Conservation (phyloP, 2,329 filamentous ascomycete genomes). For the Ophiosphaerella narmari region DNA sequence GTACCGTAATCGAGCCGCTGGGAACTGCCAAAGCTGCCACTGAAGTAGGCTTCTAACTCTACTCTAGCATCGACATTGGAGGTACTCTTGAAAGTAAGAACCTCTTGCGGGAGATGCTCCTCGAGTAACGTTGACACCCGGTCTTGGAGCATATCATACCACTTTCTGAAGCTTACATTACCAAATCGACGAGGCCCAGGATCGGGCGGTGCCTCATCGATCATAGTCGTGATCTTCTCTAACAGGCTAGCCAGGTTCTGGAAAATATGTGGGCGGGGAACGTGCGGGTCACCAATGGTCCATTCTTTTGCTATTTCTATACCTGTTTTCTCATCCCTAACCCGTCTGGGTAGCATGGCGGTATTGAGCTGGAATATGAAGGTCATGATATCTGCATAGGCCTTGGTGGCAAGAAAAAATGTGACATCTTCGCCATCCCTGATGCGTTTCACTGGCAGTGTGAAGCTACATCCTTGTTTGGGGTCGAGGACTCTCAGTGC, state of each 20-base stretch:
- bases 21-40: conserved; percentile 84
- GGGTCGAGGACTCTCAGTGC: conserved; percentile 29
- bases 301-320: conserved; percentile 58
- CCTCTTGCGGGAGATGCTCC: conserved; percentile 58
- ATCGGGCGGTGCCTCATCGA: conserved; percentile 81
- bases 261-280: conserved; percentile 62
- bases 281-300: conserved; percentile 50
- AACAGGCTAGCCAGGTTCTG: conserved; percentile 69
- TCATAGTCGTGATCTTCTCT: conserved; percentile 64
- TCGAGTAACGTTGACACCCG: conserved; percentile 61
- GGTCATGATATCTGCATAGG: conserved; percentile 83
- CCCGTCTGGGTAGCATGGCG: conserved; percentile 74
- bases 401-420: conserved; percentile 77
- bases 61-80: conserved; percentile 56
- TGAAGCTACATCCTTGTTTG: conserved; percentile 55
- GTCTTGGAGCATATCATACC: conserved; percentile 72
- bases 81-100: conserved; percentile 46
- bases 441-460: conserved; percentile 76
- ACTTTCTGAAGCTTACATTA: conserved; percentile 86
- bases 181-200: conserved; percentile 87
- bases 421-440: conserved; percentile 81
- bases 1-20: conserved; percentile 95
- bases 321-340: conserved; percentile 40
- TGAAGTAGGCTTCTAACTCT: conserved; percentile 78
- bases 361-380: conserved; percentile 91